phyloP scores from a whole-genome alignment of 164 flowering plant genomes.

The Annona cherimola region DNA sequence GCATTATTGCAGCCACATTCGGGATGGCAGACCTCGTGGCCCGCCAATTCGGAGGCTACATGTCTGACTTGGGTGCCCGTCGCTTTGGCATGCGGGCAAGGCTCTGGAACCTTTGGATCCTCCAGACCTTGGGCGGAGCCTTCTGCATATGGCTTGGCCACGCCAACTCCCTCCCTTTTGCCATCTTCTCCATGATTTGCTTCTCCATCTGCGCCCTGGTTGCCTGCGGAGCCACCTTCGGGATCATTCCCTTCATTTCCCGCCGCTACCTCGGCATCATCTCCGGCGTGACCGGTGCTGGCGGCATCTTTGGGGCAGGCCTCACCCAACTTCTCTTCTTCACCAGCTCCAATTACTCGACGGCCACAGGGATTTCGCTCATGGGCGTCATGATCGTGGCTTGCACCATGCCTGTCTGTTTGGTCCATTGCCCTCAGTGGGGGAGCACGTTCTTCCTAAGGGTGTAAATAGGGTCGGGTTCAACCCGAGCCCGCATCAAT shows the following conservation, averaged over 20 bases:
- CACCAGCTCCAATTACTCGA: slow-evolving; percentile 41
- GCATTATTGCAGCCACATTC: slow-evolving; percentile 60
- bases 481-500: too few species aligned
- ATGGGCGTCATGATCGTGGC: slow-evolving; percentile 69
- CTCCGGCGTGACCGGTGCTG: slow-evolving; percentile 82
- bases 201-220: slow-evolving; percentile 74
- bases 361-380: slow-evolving; percentile 41
- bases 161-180: slow-evolving; percentile 47
- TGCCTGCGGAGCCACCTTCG: slow-evolving; percentile 73
- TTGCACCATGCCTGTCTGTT: slow-evolving; percentile 54
- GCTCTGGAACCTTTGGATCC: slow-evolving; percentile 64
- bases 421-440: slow-evolving; percentile 78
- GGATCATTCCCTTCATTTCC: slow-evolving; percentile 68
- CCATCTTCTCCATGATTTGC: slow-evolving; percentile 54
- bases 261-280: slow-evolving; percentile 66
- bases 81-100: slow-evolving; percentile 65
- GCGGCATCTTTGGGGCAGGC: slow-evolving; percentile 77
- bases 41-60: slow-evolving; percentile 64
- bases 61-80: slow-evolving; percentile 48
- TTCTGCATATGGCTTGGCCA: slow-evolving; percentile 72
- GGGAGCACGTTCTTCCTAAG: slow-evolving; percentile 93
- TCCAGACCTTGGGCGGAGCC: slow-evolving; percentile 65
- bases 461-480: too few species aligned
- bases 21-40: slow-evolving; percentile 74
- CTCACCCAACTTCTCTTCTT: slow-evolving; percentile 68